A percentile compares a stretch with the other conserved stretches of the same genome.
These are phyloP conservation scores for Adansonia gregorii DNA, from an alignment of 441 rosid species.

Conservation along the genomic window DNA sequence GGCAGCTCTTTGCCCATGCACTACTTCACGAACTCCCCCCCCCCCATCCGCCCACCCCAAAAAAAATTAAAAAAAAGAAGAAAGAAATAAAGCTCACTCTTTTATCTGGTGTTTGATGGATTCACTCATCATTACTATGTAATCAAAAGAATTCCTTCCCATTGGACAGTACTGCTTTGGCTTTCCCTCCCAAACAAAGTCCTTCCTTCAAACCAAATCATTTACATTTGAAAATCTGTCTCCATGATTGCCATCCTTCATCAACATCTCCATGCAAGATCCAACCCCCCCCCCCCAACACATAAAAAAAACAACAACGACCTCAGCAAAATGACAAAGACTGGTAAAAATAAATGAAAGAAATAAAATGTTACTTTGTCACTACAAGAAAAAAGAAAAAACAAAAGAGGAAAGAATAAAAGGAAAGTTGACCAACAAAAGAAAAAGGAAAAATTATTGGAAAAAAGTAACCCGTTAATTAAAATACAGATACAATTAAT, in stretches of 20 bases:
- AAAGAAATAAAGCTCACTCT: background rate
- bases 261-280: conserved; percentile 43
- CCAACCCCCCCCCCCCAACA: background rate
- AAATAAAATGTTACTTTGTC: background rate
- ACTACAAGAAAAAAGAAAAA: background rate
- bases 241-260: conserved; percentile 34
- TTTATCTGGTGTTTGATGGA: conserved; percentile 31
- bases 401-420: background rate
- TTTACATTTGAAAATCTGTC: conserved; percentile 64
- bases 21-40: conserved; percentile 2
- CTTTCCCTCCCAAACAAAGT: conserved; percentile 31
- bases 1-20: conserved; percentile 24
- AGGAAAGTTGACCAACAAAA: conserved; percentile 19
- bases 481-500: background rate
- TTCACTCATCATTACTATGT: conserved; percentile 56
- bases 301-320: background rate
- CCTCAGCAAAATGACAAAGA: background rate
- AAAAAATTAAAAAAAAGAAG: background rate
- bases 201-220: conserved; percentile 46
- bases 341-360: background rate
- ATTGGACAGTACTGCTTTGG: too few relatives aligned
- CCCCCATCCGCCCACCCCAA: too few relatives aligned
- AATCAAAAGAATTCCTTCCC: conserved; percentile 35
- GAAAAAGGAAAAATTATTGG: background rate
- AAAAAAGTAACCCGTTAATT: conserved; percentile 4